Percentiles rank a stretch among this genome's conserved stretches.
Evolutionary conservation across 2,329 filamentous ascomycete species (phyloP).

Genomic region (Ceratocystis eucalypticola): DNA sequence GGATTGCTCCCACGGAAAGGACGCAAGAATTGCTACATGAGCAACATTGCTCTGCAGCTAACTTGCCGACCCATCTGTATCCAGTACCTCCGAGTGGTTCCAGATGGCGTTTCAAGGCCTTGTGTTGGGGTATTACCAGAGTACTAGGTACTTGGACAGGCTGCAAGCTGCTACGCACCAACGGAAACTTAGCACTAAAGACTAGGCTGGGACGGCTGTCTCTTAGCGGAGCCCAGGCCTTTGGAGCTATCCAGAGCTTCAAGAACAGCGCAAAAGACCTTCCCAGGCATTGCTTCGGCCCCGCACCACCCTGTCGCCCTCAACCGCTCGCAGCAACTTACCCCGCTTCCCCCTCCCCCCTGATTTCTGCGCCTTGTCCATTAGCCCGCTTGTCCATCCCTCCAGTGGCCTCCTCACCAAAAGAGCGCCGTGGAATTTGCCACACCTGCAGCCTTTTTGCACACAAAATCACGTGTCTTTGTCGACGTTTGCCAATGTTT

Average conservation of each 20-base stretch:
- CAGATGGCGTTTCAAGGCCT: background rate
- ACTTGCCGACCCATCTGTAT: background rate
- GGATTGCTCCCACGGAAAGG: background rate
- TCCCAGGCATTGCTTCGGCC: background rate
- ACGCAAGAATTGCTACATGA: background rate
- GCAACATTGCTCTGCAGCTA: background rate
- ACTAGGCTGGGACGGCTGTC: background rate
- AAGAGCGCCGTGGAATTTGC: background rate
- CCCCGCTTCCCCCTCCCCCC: constrained; percentile 11
- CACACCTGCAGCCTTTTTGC: background rate
- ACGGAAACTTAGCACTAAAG: background rate
- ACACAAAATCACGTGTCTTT: background rate
- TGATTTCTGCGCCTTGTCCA: constrained; percentile 3
- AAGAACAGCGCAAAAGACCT: background rate
- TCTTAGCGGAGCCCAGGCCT: background rate
- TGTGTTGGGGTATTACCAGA: background rate
- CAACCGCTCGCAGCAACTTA: constrained; percentile 9
- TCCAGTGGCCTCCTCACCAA: too few species aligned
- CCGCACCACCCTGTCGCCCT: constrained; percentile 8
- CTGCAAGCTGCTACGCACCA: background rate
- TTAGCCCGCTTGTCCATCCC: background rate
- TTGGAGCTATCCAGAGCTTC: background rate
- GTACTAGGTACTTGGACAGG: background rate
- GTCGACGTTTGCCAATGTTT: too few species aligned
- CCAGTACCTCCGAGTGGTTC: background rate